Evolutionary conservation across 2,329 filamentous ascomycete species (phyloP).

Genomic region (Whalleya microplaca): DNA sequence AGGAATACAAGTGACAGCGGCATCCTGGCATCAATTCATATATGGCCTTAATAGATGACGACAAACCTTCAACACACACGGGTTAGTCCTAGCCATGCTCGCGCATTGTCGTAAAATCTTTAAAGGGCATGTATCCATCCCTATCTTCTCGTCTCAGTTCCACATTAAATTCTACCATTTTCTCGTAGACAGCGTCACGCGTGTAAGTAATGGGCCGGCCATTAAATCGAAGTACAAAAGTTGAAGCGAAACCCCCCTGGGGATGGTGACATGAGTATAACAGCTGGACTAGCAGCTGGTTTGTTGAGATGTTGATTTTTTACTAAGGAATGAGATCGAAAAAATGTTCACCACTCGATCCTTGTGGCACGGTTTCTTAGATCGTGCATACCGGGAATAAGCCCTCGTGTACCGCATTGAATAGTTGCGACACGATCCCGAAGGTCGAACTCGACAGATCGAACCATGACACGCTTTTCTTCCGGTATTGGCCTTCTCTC

Average conservation of each 20-base stretch:
- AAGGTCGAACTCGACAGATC: constrained; percentile 60
- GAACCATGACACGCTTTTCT: constrained; percentile 59
- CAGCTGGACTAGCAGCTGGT: constrained; percentile 4
- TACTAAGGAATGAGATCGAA: background rate
- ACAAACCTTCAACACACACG: background rate
- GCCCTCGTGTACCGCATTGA: constrained; percentile 57
- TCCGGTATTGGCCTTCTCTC: constrained; percentile 48
- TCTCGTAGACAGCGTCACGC: constrained; percentile 12
- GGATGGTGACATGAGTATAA: constrained; percentile 6
- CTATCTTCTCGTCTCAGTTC: constrained; percentile 10
- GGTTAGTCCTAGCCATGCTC: background rate
- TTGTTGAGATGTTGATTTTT: constrained; percentile 2
- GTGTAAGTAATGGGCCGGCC: constrained; percentile 25
- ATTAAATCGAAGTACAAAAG: constrained; percentile 14
- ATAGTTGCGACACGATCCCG: constrained; percentile 53
- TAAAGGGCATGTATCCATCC: constrained; percentile 13
- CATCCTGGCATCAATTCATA: background rate
- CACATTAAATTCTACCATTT: constrained; percentile 16
- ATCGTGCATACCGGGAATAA: constrained; percentile 52
- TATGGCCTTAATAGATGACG: background rate
- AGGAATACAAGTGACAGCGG: background rate
- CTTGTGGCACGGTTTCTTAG: constrained; percentile 49
- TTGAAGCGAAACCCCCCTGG: constrained; percentile 27
- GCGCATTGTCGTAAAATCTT: constrained; percentile 10
- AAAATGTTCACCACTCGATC: constrained; percentile 50